Conservation (phyloP, 2,329 filamentous ascomycete species). For the Diaporthe amygdali region DNA sequence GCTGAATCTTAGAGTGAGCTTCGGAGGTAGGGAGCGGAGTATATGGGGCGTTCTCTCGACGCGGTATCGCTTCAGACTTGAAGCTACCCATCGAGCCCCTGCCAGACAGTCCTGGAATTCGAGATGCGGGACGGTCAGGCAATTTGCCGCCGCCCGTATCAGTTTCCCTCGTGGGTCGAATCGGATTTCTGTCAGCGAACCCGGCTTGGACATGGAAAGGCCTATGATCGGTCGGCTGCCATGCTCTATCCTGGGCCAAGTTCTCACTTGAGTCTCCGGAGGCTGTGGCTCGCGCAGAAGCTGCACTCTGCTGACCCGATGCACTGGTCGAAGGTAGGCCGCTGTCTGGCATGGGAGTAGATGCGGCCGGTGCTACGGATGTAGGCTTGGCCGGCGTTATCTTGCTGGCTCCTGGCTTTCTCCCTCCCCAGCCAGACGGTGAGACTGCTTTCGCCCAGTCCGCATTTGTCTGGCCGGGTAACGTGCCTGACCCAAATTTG, state of each 20-base stretch:
- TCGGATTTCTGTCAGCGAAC: not conserved
- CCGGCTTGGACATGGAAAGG: not conserved
- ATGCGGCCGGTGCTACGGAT: not conserved
- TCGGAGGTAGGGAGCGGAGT: not conserved
- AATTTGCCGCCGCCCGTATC: too few relatives aligned
- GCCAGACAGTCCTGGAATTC: too few relatives aligned
- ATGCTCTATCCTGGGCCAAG: not conserved
- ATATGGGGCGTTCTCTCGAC: not conserved
- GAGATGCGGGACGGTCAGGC: too few relatives aligned
- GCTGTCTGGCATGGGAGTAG: not conserved
- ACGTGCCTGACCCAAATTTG: slow-evolving; percentile 20
- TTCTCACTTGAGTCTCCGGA: not conserved
- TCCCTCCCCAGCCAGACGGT: slow-evolving; percentile 7
- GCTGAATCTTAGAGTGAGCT: not conserved
- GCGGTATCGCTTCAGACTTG: not conserved
- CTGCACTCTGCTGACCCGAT: not conserved
- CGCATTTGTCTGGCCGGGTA: slow-evolving; percentile 22
- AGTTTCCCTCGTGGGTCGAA: not conserved
- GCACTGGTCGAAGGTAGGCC: not conserved
- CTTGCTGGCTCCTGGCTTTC: slow-evolving; percentile 3
- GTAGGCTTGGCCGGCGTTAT: slow-evolving; percentile 18
- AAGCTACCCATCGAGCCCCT: not conserved
- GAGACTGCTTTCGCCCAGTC: slow-evolving; percentile 13
- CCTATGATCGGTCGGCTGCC: not conserved
- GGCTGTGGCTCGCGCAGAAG: not conserved